Evolutionary conservation across 108 stramenopile species (phyloP), one percentile per base, ranked within the genome.

Genomic region (Cafeteria roenbergensis): DNA sequence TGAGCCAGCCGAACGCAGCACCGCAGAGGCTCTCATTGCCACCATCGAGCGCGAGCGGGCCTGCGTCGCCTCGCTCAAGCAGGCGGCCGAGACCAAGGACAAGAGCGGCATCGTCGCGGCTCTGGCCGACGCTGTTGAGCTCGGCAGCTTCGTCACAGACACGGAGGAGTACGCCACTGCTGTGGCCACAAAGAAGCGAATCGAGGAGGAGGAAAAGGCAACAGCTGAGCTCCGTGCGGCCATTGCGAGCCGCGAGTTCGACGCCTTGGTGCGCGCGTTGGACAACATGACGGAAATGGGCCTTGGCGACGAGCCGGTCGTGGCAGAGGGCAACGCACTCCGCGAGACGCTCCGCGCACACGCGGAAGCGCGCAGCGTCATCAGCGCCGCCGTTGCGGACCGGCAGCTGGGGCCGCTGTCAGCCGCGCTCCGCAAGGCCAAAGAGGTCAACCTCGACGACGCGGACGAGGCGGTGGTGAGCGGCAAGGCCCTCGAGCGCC

Each of bases 171-270:
- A 37, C 69, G 51, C 33, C 12, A 70, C 74, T 62, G 79, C 79
- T 8, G 14, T 25, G 31, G 62, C 73, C 26, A 64, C 77, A 31
- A 77, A 66, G 62, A 42, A 36, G 30, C 69, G 79, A 2, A 42
- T 81, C 26, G 77, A 81, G 50, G 73, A 82, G 60, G 82, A 82
- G 67, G 71, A 67, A 28, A 62, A 53, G 52, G 64, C 69, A 29
- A 54, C 74, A n/a, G 65, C 31, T 26, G 70, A 66, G 52, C 63
- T 82, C 27, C 26, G 57, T 32, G 36, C 34, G 0, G 76, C 78
- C 37, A 68, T 68, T 31, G 53, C 28, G 21, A 30, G 28, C 34
- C 70, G 66, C 33, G 76, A 77, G 31, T 35, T 73, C 25, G 60
- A 68, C 33, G 61, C 38, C 32, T 37, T 80, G n/a, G 42, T 67